Conservation (phyloP, 192 early-diverging fungal genomes). For the Coemansia sp. region DNA sequence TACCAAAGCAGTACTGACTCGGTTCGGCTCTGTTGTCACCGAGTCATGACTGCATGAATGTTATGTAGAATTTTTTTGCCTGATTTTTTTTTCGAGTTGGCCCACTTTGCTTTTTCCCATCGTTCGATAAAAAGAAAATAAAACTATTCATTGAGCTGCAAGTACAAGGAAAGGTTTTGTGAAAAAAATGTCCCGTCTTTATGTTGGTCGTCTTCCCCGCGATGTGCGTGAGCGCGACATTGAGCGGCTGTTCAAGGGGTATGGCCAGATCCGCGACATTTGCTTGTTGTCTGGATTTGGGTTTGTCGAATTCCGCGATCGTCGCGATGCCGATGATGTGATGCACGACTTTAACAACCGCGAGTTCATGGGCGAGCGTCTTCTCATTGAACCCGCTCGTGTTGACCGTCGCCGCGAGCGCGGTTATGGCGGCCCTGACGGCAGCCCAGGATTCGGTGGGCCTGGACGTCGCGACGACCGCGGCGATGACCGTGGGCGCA, state of each 20-base stretch:
- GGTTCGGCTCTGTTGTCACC: too few species aligned
- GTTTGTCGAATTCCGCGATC: conserved; percentile 90
- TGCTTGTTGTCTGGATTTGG: conserved; percentile 83
- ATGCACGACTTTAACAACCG: conserved; percentile 81
- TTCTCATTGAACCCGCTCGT: conserved; percentile 81
- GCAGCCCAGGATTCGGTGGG: conserved; percentile 9
- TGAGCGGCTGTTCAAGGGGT: conserved; percentile 75
- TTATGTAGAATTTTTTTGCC: too few species aligned
- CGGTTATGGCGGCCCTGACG: conserved; percentile 3
- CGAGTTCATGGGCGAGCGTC: conserved; percentile 79
- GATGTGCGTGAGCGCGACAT: conserved; percentile 83
- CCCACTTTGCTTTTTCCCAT: background rate
- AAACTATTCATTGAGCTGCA: background rate
- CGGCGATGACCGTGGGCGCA: conserved; percentile 48
- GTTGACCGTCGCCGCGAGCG: conserved; percentile 57
- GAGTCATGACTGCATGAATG: too few species aligned
- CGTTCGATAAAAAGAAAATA: background rate
- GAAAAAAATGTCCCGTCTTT: conserved; percentile 57
- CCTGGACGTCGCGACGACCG: conserved; percentile 47
- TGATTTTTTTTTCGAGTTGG: too few species aligned
- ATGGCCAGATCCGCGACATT: conserved; percentile 80
- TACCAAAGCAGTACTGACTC: too few species aligned
- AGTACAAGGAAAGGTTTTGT: background rate
- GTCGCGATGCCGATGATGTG: conserved; percentile 85
- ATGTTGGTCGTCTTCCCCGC: conserved; percentile 80